Base-by-base conservation (phyloP, 2,329 filamentous ascomycete species). In the Penicillium sp. region DNA sequence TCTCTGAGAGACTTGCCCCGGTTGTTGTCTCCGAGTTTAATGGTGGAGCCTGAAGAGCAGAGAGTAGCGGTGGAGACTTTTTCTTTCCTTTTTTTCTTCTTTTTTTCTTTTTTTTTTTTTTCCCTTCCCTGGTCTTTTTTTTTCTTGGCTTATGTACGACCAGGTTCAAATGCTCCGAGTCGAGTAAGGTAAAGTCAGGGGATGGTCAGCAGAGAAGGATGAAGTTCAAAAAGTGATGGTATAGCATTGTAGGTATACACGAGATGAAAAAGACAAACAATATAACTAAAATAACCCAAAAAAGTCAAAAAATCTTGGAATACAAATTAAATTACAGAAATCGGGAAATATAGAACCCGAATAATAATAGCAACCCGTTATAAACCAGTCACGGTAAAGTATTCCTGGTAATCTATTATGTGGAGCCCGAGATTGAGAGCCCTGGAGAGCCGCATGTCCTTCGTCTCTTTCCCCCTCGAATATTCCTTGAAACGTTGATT, bases 1-100 rank as follows among this genome's bases (percentile, higher is more conserved):
- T 24, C 22, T 40, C 6, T 32, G 7, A 35, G 41, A 31, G 26
- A 34, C 15, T 41, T 41, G 39, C 33, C 54, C 57, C 50, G 48
- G 48, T 49, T 41, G 48, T 45, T 43, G 58, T 58, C 49, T 51
- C 77, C 29, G 77, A 82, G 74, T 24, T 39, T 31, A 46, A 44
- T 35, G 40, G 31, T 48, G 46, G 46, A 46, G 34, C 44, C 32
- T 49, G 40, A 43, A 48, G 22, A 47, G 10, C 13, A 26, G 28
- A 39, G 37, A 50, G 24, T 46, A 50, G 48, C 48, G 48, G 48
- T 50, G 48, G 48, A 13, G 43, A 32, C 17, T 24, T 29, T n/a
- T 12, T 21, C 17, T 17, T 21, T 41, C 33, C 12, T 7, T 10
- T 8, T 24, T 24, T 24, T 24, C 6, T 21, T 3, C 22, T 1